Evolutionary conservation across 139 green algal species (phyloP), one percentile per base, ranked within the genome.

Genomic region (Volvox reticuliferus): DNA sequence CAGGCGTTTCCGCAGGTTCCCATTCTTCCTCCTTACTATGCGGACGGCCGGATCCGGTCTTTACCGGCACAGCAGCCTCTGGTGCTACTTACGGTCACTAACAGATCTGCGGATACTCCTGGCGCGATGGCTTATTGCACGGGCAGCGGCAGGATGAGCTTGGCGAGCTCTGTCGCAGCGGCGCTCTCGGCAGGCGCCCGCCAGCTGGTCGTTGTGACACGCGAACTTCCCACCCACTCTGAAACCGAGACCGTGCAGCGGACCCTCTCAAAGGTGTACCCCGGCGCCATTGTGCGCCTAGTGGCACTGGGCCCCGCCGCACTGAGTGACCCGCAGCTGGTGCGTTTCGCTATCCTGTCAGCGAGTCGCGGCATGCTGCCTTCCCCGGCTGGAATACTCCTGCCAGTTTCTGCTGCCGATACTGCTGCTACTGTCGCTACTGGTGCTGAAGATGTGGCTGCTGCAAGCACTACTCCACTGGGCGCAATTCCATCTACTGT

Each of bases 301-400:
- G 91, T 79, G 35, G 19, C 91, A 2, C 20, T 93, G 1, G 55
- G 83, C 1, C 24, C 35, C 0, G 30, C n/a, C 79, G 36, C 69
- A 67, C 69, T 68, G 30, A 14, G 3, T 61, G 36, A 87, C 33
- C 71, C 12, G 9, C 5, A 12, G 16, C 19, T 89, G 76, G 35
- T 91, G 67, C 80, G 44, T 12, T 82, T 55, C 37, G 89, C 87
- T 24, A 82, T 94, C 50, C 76, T 92, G n/a, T 77, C 78, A n/a
- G 82, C 77, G 0, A 32, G 65, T 19, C 12, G 67, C 18, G 77
- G 73, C 79, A 36, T 91, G 44, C 44, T 55, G 84, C 65, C 67
- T 6, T 85, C 83, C 22, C 37, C 90, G 2, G 12, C 73, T 2
- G 37, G 30, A 20, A 62, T 84, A 36, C 32, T 88, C 36, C 36